Evolutionary conservation across 169 alveolate species (phyloP).

Genomic region (Cryptosporidium meleagridis): DNA sequence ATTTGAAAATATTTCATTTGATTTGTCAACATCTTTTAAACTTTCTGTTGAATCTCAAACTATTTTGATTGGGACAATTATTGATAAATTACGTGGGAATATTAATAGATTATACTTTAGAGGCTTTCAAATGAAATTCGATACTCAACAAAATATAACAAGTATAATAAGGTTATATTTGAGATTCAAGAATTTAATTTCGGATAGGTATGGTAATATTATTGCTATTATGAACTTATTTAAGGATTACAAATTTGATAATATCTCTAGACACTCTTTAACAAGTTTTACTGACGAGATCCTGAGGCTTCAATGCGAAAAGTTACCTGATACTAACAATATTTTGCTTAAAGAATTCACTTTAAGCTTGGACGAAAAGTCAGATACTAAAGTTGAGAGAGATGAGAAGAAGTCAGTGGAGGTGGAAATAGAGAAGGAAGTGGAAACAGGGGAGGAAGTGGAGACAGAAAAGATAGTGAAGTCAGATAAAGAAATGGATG

Average conservation of each 20-base stretch:
- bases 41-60: constrained; percentile 52
- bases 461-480: background rate
- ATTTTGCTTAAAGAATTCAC: constrained; percentile 57
- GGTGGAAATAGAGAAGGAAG: too few relatives aligned
- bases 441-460: background rate
- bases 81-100: constrained; percentile 40
- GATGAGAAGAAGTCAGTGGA: background rate
- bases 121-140: constrained; percentile 68
- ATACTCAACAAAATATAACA: constrained; percentile 56
- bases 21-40: constrained; percentile 51
- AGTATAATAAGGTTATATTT: constrained; percentile 27
- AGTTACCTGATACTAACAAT: constrained; percentile 54
- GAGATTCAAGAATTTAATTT: constrained; percentile 37
- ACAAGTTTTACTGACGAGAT: constrained; percentile 65
- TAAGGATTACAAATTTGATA: constrained; percentile 48
- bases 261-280: constrained; percentile 55
- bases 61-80: constrained; percentile 47
- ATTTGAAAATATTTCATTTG: constrained; percentile 15
- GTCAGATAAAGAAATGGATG: background rate
- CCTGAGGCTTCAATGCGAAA: constrained; percentile 49
- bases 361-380: constrained; percentile 13
- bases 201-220: constrained; percentile 28
- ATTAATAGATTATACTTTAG: constrained; percentile 49
- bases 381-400: background rate
- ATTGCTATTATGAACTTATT: constrained; percentile 45